These are phyloP conservation scores for Haplosporangium sp. DNA, from an alignment of 371 early-diverging fungal genomes.

Conservation along the genomic window DNA sequence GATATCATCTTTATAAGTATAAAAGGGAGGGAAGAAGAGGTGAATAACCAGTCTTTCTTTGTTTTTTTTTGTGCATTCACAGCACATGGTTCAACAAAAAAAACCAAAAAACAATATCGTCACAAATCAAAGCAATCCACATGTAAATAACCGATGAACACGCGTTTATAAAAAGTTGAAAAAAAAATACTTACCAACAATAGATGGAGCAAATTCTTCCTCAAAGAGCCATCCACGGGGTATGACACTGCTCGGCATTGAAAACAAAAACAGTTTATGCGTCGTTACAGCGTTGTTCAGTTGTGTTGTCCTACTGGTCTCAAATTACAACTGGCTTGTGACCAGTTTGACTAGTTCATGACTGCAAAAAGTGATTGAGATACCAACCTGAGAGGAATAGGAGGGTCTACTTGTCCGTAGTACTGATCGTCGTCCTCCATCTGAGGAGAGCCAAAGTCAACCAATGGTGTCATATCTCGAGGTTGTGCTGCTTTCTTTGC, in stretches of 20 bases:
- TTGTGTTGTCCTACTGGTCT: background rate
- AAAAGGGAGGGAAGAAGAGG: background rate
- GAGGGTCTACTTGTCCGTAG: slow-evolving; percentile 53
- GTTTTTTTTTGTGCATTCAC: background rate
- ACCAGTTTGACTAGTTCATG: background rate
- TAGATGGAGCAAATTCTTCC: slow-evolving; percentile 32
- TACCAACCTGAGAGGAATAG: slow-evolving; percentile 60
- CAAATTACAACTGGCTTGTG: background rate
- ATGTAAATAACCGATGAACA: slow-evolving; percentile 7
- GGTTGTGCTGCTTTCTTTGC: slow-evolving; percentile 32
- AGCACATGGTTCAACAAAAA: background rate
- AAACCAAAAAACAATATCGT: background rate
- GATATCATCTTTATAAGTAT: slow-evolving; percentile 27
- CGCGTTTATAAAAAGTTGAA: slow-evolving; percentile 11
- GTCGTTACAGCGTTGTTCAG: slow-evolving; percentile 39
- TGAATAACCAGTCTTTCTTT: background rate
- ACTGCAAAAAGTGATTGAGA: slow-evolving; percentile 1
- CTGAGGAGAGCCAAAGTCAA: slow-evolving; percentile 46
- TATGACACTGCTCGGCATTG: slow-evolving; percentile 53
- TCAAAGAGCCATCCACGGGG: slow-evolving; percentile 55
- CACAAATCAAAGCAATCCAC: slow-evolving; percentile 21
- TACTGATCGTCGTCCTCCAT: slow-evolving; percentile 48
- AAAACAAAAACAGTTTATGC: slow-evolving; percentile 30
- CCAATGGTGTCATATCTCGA: slow-evolving; percentile 31
- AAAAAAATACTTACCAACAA: slow-evolving; percentile 26